Evolutionary conservation across 1,139 yeast genomes (phyloP), one percentile per base, ranked within the genome.

Genomic region (Ashbya aceris): DNA sequence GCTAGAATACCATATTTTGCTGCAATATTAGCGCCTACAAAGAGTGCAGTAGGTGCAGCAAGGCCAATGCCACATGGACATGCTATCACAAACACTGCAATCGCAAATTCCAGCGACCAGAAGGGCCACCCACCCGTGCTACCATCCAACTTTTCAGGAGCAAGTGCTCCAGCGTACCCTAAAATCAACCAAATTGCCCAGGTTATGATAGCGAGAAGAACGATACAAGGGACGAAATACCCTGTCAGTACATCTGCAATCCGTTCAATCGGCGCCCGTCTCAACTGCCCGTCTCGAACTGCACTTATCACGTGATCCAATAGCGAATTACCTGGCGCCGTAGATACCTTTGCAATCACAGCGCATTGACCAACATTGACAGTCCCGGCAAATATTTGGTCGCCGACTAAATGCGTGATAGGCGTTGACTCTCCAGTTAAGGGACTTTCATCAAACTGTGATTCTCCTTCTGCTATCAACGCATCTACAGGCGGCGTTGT

Each of bases 1-100:
- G 83, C 87, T 38, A 83, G 65, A 39, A 83, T 78, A n/a, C 93
- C 93, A 56, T 77, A 68, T 31, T 74, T 69, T 1, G 95, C 95
- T 26, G 93, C 94, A 13, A 83, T 71, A 1, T 95, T 94, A 9
- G 94, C 79, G 12, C 95, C 95, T 4, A 85, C 94, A 80, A 83
- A 84, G 28, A 85, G 72, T 0, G 95, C 95, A 2, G 95, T 84
- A 1, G 95, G 95, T 0, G 95, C 95, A 11, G 95, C 95, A 36
- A 85, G 68, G 3, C 95, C 95, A 38, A 85, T 70, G 1, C 95
- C 95, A 70, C 95, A 86, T 1, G 96, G 96, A 60, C 95, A 86
- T 0, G 95, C 95, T 38, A 86, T 87, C 7, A 79, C 93, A 64
- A 83, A 81, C 5, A 83, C 91, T 0, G 91, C 76, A 50, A 83